Evolutionary conservation across 441 rosid species (phyloP), one percentile per base, ranked within the genome.

Genomic region (Mallotus repandus): DNA sequence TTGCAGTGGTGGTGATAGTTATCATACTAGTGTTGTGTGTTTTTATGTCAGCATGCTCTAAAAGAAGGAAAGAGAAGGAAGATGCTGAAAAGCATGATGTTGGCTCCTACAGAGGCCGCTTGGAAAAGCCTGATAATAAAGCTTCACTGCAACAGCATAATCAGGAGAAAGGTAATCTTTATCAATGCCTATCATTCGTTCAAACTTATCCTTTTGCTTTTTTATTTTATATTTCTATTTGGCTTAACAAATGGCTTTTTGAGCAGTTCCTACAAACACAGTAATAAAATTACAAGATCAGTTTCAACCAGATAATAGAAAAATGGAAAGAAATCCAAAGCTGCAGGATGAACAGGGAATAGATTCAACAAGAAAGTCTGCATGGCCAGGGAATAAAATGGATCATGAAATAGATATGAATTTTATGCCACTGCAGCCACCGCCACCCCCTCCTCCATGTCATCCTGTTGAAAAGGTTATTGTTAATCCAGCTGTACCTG

Each of bases 131-230:
- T 59, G 81, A 74, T 56, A 72, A 69, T 55, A 85, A 85, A 67
- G 78, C 88, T 56, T 83, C 84, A 18, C 68, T 71, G 35, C 81
- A 74, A 49, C 76, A 68, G 50, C 58, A 63, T 72, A 72, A 69
- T 48, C 73, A 71, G 62, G 85, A 74, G 73, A 86, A 88, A 90
- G 89, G 97, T 89, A 74, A 76, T 50, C 76, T 68, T 52, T 78
- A 62, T 32, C 59, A 63, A 55, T 69, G 60, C 67, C 49, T n/a
- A 75, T 35, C 71, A 70, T 59, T 52, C 14, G 9, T 29, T 25
- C 7, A 53, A 74, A 59, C 69, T 66, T 77, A 69, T 67, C 4
- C 45, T 70, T 64, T 54, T 2, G 45, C 68, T 46, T 63, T 54
- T 61, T 53, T 63, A 0, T 22, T 71, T 52, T 46, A 56, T 69